These are phyloP conservation scores for Clonostachys chloroleuca DNA, from an alignment of 2,329 filamentous ascomycete genomes.

Conservation along the genomic window DNA sequence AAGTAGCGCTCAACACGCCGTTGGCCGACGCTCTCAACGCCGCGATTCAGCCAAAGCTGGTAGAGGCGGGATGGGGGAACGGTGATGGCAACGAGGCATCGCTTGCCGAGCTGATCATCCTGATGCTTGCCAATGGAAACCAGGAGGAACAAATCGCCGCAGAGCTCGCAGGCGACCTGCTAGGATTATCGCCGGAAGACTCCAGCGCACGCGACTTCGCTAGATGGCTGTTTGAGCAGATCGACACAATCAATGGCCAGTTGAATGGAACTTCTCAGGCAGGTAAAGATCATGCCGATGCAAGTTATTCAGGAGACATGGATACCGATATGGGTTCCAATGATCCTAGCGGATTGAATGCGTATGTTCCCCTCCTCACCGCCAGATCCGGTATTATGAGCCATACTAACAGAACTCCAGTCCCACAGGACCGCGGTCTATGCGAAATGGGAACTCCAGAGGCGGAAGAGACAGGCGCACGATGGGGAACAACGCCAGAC, in stretches of 20 bases:
- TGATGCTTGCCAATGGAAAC: slow-evolving; percentile 96
- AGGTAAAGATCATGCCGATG: slow-evolving; percentile 20
- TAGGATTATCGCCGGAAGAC: slow-evolving; percentile 79
- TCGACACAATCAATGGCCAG: slow-evolving; percentile 62
- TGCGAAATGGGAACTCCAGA: slow-evolving; percentile 67
- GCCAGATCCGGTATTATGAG: not conserved
- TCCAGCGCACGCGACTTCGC: slow-evolving; percentile 79
- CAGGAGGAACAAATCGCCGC: slow-evolving; percentile 83
- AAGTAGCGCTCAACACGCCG: slow-evolving; percentile 73
- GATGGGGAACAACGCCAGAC: slow-evolving; percentile 78
- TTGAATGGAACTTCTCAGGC: slow-evolving; percentile 43
- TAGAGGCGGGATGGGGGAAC: slow-evolving; percentile 88
- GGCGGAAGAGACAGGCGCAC: slow-evolving; percentile 73
- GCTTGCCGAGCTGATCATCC: slow-evolving; percentile 91
- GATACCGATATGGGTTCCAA: slow-evolving; percentile 72
- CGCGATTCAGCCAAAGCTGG: slow-evolving; percentile 84
- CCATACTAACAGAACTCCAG: slow-evolving; percentile 47
- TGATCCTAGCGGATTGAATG: slow-evolving; percentile 45
- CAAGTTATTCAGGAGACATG: slow-evolving; percentile 34
- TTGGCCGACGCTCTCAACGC: slow-evolving; percentile 79
- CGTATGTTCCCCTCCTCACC: slow-evolving; percentile 40
- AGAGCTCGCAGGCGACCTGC: slow-evolving; percentile 83
- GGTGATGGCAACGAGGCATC: slow-evolving; percentile 74
- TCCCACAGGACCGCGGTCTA: slow-evolving; percentile 90
- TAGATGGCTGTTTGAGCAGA: slow-evolving; percentile 88